Base-by-base conservation (phyloP, 768 basidiomycete species). In the Mycena alexandri region DNA sequence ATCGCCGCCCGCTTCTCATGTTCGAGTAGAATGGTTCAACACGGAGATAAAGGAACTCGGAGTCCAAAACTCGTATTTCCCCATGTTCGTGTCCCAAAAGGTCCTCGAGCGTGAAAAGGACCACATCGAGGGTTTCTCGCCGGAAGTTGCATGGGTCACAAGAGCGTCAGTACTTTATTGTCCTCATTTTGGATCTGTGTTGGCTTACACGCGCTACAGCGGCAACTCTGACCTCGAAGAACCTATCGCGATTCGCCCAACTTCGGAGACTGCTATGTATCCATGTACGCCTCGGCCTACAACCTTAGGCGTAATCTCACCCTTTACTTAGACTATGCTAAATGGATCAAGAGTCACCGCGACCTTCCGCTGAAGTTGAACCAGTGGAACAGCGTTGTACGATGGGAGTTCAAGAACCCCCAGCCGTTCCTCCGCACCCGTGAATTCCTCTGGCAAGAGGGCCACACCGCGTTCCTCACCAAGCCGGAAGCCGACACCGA, bases 371-470 rank as follows among this genome's bases (percentile, higher is more conserved):
- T 99, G 73, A 98, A 97, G 79, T 86, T 99, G 52, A 99, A 99
- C 81, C 93, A 98, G 79, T 99, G 98, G 98, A 99, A 99, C 83
- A 95, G 91, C 71, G 96, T 99, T 73, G 98, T 99, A 36, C 92
- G 98, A 64, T 99, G 98, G 98, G 97, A 99, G 79, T 99, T 99
- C 87, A 99, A 99, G 82, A 96, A 96, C 79, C 97, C 97, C 64
- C 96, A 99, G 79, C 98, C 98, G 10, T 99, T 99, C 93, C 87
- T 99, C 42, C 95, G 98, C 62, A 99, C 98, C 2, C 94, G 98
- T 77, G 98, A 99, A 82, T 99, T 98, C 87, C 84, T 99, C n/a
- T 99, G 98, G 98, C 98, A 99, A 82, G 98, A 99, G 80, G 98
- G 98, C 42, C 98, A 99, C 83, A 99, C 98, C 11, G 97, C 98